These are phyloP conservation scores for Talaromyces sp. DNA, from an alignment of 2,329 filamentous ascomycete species.

Conservation along the genomic window DNA sequence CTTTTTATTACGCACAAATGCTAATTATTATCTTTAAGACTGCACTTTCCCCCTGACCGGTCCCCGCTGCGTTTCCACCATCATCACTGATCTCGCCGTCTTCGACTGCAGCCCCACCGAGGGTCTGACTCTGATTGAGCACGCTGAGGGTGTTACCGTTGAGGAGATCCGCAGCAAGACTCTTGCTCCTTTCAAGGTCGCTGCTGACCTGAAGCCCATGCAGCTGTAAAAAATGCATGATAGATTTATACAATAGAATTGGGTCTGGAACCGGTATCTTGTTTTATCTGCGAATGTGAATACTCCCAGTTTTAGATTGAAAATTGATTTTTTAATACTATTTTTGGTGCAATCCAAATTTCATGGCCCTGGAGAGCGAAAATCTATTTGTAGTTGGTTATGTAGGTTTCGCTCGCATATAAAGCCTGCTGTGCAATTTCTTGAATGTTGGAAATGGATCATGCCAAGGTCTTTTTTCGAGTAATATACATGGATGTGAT, in stretches of 20 bases:
- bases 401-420: too few species aligned
- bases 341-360: background rate
- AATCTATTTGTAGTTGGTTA: too few species aligned
- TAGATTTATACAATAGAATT: constrained; percentile 13
- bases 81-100: constrained; percentile 72
- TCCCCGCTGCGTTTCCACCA: constrained; percentile 66
- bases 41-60: constrained; percentile 69
- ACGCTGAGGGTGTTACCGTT: constrained; percentile 69
- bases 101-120: constrained; percentile 72
- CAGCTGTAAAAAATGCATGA: constrained; percentile 21
- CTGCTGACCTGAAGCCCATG: constrained; percentile 60
- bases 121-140: constrained; percentile 60
- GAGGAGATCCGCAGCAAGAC: constrained; percentile 73
- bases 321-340: constrained; percentile 9
- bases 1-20: background rate
- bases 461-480: too few species aligned
- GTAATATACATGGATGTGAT: too few species aligned
- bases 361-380: too few species aligned
- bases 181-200: constrained; percentile 67
- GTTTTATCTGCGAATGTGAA: constrained; percentile 15
- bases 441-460: too few species aligned
- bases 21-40: constrained; percentile 28
- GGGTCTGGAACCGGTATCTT: constrained; percentile 12
- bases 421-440: too few species aligned
- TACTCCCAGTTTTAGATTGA: constrained; percentile 8